phyloP scores from a whole-genome alignment of 1,139 yeast species.

The Nakaseomyces delphensis region DNA sequence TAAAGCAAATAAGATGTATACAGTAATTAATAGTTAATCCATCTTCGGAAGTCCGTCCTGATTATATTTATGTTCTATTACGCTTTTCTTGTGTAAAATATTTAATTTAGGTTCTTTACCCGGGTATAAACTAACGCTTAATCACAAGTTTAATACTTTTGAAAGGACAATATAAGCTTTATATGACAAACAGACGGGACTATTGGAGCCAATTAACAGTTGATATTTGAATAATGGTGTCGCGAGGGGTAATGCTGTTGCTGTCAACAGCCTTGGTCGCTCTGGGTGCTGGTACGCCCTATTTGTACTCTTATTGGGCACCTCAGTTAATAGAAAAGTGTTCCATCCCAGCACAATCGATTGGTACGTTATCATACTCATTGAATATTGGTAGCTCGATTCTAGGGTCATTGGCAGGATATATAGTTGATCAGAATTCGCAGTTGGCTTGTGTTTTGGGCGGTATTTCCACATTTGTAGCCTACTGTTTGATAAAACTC shows the following conservation, averaged over 20 bases:
- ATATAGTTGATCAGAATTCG: conserved; percentile 51
- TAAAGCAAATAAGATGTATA: neutral
- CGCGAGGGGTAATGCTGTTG: conserved; percentile 11
- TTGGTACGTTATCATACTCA: conserved; percentile 57
- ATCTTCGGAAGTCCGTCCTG: too few species aligned
- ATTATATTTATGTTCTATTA: too few species aligned
- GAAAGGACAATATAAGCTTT: too few species aligned
- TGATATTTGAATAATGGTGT: neutral
- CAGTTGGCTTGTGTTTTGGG: conserved; percentile 46
- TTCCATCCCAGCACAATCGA: conserved; percentile 48
- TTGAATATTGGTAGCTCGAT: conserved; percentile 55
- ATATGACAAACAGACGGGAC: too few species aligned
- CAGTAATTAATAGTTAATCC: too few species aligned
- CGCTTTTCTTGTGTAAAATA: too few species aligned
- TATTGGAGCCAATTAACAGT: too few species aligned
- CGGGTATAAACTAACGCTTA: too few species aligned
- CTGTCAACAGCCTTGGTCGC: conserved; percentile 35
- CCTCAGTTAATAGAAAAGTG: conserved; percentile 57
- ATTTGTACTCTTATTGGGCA: conserved; percentile 61
- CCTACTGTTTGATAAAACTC: conserved; percentile 35
- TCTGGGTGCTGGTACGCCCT: conserved; percentile 60
- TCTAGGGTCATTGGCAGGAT: conserved; percentile 64
- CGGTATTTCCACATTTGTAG: conserved; percentile 37
- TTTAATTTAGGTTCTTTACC: too few species aligned
- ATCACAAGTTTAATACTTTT: too few species aligned